Evolutionary conservation across 1,284 basidiomycete species (phyloP).

Genomic region (Pseudozyma pruni): DNA sequence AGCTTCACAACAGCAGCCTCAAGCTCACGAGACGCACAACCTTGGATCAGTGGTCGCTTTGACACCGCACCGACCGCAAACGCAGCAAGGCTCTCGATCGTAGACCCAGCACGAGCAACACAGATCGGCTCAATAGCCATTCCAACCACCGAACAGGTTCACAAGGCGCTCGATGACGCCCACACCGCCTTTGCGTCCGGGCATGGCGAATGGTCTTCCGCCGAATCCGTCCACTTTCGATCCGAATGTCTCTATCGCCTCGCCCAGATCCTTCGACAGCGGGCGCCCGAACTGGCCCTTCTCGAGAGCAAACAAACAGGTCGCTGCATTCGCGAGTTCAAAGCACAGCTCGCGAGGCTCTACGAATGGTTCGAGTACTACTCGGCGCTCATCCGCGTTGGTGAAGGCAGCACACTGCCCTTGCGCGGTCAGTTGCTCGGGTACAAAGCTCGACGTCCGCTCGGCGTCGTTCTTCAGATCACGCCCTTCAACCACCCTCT

Average conservation of each 20-base stretch:
- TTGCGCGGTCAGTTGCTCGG: slow-evolving; percentile 81
- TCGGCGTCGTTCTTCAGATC: slow-evolving; percentile 84
- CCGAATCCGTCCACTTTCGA: slow-evolving; percentile 20
- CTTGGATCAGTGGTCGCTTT: slow-evolving; percentile 27
- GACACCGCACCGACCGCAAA: neutral
- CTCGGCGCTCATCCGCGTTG: slow-evolving; percentile 12
- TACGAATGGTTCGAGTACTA: slow-evolving; percentile 45
- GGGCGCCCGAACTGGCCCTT: slow-evolving; percentile 21
- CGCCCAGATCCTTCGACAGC: slow-evolving; percentile 18
- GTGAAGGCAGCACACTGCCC: slow-evolving; percentile 70
- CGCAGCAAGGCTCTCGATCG: slow-evolving; percentile 8
- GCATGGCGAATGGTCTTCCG: slow-evolving; percentile 25
- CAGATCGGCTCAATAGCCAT: slow-evolving; percentile 19
- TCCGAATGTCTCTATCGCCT: slow-evolving; percentile 25
- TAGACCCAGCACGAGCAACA: slow-evolving; percentile 14
- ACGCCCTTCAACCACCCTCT: slow-evolving; percentile 71
- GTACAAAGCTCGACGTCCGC: slow-evolving; percentile 79
- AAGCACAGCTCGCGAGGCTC: slow-evolving; percentile 29
- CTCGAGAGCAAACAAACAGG: slow-evolving; percentile 33
- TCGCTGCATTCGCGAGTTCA: slow-evolving; percentile 32
- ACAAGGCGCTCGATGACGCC: slow-evolving; percentile 15
- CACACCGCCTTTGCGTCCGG: slow-evolving; percentile 15
- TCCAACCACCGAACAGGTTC: slow-evolving; percentile 18
- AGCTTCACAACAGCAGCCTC: neutral
- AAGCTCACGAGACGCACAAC: neutral